phyloP scores from a whole-genome alignment of 148 eudicot genomes.

The Rhododendron simsii region DNA sequence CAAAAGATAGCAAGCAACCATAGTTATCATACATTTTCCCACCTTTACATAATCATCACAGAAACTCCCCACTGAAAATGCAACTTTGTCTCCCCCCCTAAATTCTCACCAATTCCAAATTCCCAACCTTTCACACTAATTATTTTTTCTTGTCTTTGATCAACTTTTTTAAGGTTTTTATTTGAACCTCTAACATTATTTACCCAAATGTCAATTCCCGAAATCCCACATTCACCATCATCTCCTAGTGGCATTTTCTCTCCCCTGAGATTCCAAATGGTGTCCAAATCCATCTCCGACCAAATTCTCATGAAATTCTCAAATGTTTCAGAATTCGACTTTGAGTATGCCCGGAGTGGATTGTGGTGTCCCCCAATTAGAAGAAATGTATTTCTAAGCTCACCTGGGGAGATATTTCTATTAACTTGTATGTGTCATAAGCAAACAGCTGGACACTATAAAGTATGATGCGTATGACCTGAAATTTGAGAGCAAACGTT shows the following conservation, averaged over 20 bases:
- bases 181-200: no score
- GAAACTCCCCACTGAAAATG: no score
- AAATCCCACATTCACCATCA: neutral
- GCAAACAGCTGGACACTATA: conserved; percentile 90
- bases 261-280: conserved; percentile 28
- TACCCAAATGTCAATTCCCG: conserved; percentile 4
- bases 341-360: conserved; percentile 48
- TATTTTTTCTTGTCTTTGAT: no score
- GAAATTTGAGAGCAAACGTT: conserved; percentile 3
- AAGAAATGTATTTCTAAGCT: conserved; percentile 33
- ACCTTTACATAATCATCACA: no score
- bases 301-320: conserved; percentile 46
- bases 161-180: no score
- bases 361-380: conserved; percentile 56
- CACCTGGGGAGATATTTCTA: conserved; percentile 25
- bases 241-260: neutral
- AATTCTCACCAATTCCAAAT: neutral
- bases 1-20: conserved; percentile 4
- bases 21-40: conserved; percentile 3
- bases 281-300: conserved; percentile 42
- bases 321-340: conserved; percentile 47
- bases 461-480: conserved; percentile 88
- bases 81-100: no score
- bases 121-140: neutral
- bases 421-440: conserved; percentile 84